These are phyloP conservation scores for Podila epicladia DNA, from an alignment of 192 early-diverging fungal genomes.

Conservation along the genomic window DNA sequence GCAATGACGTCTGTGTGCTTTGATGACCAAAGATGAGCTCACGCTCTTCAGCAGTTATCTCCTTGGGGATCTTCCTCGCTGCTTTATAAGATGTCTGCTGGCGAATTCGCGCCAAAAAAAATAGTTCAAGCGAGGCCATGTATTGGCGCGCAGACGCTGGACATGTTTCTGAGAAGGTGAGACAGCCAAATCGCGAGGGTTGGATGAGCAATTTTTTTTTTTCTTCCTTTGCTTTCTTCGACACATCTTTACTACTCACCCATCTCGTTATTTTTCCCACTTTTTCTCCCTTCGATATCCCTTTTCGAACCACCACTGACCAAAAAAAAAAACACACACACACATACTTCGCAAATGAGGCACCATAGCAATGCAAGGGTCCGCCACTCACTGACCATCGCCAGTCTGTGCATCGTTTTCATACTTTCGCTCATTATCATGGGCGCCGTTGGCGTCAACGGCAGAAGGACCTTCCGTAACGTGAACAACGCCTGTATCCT, in stretches of 20 bases:
- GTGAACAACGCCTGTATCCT: conserved; percentile 22
- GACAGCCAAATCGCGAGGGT: too few relatives aligned
- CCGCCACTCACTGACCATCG: conserved; percentile 1
- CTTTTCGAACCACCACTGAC: neutral
- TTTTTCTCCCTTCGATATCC: neutral
- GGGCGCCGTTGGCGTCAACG: conserved; percentile 32
- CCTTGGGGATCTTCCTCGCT: too few relatives aligned
- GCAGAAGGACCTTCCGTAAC: conserved; percentile 4
- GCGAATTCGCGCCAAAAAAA: too few relatives aligned
- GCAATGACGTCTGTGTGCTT: too few relatives aligned
- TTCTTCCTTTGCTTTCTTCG: neutral
- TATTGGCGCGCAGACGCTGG: too few relatives aligned
- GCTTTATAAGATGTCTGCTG: too few relatives aligned
- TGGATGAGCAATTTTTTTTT: neutral
- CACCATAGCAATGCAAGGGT: conserved; percentile 15
- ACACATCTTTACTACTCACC: neutral
- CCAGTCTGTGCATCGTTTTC: conserved; percentile 5
- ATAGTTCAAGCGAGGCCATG: too few relatives aligned
- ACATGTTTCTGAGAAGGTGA: too few relatives aligned
- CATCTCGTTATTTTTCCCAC: neutral
- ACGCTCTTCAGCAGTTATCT: too few relatives aligned
- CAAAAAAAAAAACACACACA: neutral
- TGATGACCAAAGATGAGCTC: too few relatives aligned
- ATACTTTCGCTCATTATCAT: conserved; percentile 30
- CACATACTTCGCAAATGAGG: conserved; percentile 7